A percentile compares a stretch with the other conserved stretches of the same genome.
Conservation (phyloP, 2,329 filamentous ascomycete species). For the Cordyceps fumosorosea region DNA sequence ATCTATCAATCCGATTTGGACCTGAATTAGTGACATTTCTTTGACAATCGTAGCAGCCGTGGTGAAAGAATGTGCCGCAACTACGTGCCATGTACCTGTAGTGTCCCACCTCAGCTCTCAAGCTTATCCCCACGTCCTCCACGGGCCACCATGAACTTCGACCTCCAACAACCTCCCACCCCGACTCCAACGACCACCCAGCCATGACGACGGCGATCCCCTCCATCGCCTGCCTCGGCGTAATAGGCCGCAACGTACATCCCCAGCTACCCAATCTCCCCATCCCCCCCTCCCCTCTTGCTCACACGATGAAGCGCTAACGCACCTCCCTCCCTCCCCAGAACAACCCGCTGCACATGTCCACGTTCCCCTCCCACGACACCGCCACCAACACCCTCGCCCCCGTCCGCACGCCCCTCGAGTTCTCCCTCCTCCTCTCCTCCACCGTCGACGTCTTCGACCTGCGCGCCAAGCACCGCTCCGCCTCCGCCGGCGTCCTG, state of each 20-base stretch:
- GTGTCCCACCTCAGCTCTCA: neutral
- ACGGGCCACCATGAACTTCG: neutral
- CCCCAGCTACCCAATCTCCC: conserved; percentile 13
- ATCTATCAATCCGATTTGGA: neutral
- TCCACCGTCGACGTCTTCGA: conserved; percentile 92
- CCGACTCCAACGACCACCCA: conserved; percentile 2
- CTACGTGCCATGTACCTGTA: neutral
- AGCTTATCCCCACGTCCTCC: neutral
- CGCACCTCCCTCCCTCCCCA: conserved; percentile 31
- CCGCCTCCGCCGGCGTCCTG: conserved; percentile 38
- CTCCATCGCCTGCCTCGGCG: conserved; percentile 84
- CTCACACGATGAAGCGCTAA: conserved; percentile 11
- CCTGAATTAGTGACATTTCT: neutral
- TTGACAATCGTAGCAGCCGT: neutral
- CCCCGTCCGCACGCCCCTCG: conserved; percentile 65
- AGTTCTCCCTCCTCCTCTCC: conserved; percentile 87
- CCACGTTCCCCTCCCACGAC: conserved; percentile 74
- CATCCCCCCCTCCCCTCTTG: neutral
- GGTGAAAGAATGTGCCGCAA: neutral
- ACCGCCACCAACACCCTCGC: conserved; percentile 43
- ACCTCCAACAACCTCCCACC: neutral
- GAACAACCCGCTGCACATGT: conserved; percentile 95
- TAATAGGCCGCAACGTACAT: conserved; percentile 85
- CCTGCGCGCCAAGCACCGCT: conserved; percentile 60
- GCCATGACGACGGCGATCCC: conserved; percentile 58